Evolutionary conservation across 371 early-diverging fungal genomes (phyloP).

Genomic region (Lichtheimia ornata): DNA sequence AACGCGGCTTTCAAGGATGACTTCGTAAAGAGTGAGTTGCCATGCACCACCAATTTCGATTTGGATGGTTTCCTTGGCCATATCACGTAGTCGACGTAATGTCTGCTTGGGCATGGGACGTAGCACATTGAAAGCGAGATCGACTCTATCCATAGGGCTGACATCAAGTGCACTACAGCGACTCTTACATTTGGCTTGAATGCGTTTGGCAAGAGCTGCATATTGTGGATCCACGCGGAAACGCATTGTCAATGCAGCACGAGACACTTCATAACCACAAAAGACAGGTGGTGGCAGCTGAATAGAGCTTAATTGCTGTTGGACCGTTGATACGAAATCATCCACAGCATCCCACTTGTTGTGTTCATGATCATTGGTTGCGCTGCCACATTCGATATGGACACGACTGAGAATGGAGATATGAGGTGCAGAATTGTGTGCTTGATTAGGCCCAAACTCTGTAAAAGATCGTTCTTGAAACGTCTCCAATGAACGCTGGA

Average conservation of each 20-base stretch:
- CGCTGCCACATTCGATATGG: constrained; percentile 18
- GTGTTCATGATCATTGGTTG: neutral
- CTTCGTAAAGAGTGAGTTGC: constrained; percentile 22
- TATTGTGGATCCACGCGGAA: constrained; percentile 17
- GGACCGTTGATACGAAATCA: constrained; percentile 7
- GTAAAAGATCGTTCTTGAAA: constrained; percentile 25
- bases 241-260: constrained; percentile 12
- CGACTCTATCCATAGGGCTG: constrained; percentile 23
- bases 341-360: constrained; percentile 17
- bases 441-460: constrained; percentile 25
- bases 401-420: constrained; percentile 20
- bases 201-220: constrained; percentile 7
- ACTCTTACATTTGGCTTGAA: constrained; percentile 8
- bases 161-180: constrained; percentile 17
- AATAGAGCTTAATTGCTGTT: constrained; percentile 8
- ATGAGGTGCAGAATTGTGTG: constrained; percentile 21
- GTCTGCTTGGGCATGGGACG: constrained; percentile 8
- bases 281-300: constrained; percentile 14
- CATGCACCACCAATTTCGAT: constrained; percentile 16
- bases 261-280: constrained; percentile 19
- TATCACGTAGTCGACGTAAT: constrained; percentile 12
- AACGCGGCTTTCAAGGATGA: constrained; percentile 25
- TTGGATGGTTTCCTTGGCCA: constrained; percentile 16
- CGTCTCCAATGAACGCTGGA: constrained; percentile 12
- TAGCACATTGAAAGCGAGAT: constrained; percentile 24